Conservation (phyloP, 2,329 filamentous ascomycete species). For the Aspergillus tamarii region DNA sequence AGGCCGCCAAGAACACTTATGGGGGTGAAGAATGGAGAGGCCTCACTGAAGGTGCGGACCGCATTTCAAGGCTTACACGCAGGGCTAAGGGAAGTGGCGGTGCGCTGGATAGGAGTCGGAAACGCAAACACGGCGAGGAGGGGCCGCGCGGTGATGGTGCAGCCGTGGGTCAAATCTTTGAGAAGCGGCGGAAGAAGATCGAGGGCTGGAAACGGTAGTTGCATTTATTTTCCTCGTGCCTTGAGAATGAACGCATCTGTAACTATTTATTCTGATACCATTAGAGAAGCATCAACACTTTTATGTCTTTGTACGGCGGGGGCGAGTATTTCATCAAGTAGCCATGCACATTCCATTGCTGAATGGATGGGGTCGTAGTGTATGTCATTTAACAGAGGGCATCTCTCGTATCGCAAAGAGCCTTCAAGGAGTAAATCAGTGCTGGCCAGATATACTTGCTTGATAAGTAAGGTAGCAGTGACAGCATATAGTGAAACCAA, state of each 20-base stretch:
- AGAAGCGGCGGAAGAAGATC: slow-evolving; percentile 50
- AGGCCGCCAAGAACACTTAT: slow-evolving; percentile 60
- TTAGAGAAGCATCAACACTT: background rate
- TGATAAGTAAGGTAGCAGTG: background rate
- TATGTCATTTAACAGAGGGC: background rate
- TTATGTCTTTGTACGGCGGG: background rate
- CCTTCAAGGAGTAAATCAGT: background rate
- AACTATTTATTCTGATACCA: slow-evolving; percentile 14
- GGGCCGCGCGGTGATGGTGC: slow-evolving; percentile 66
- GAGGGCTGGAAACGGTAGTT: slow-evolving; percentile 44
- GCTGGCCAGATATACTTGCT: background rate
- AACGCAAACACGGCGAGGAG: slow-evolving; percentile 73
- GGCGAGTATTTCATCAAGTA: background rate
- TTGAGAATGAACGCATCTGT: background rate
- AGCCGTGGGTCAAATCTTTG: slow-evolving; percentile 67
- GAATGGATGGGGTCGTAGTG: background rate
- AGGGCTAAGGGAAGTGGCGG: slow-evolving; percentile 62
- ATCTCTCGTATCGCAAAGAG: background rate
- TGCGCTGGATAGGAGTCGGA: slow-evolving; percentile 80
- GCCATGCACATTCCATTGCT: background rate
- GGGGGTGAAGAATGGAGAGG: slow-evolving; percentile 94
- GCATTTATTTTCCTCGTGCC: background rate
- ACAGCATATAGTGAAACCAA: background rate
- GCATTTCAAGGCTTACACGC: slow-evolving; percentile 81
- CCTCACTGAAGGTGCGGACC: slow-evolving; percentile 80